These are phyloP conservation scores for Leccinum ochraceum DNA, from an alignment of 768 basidiomycete genomes.

Conservation along the genomic window DNA sequence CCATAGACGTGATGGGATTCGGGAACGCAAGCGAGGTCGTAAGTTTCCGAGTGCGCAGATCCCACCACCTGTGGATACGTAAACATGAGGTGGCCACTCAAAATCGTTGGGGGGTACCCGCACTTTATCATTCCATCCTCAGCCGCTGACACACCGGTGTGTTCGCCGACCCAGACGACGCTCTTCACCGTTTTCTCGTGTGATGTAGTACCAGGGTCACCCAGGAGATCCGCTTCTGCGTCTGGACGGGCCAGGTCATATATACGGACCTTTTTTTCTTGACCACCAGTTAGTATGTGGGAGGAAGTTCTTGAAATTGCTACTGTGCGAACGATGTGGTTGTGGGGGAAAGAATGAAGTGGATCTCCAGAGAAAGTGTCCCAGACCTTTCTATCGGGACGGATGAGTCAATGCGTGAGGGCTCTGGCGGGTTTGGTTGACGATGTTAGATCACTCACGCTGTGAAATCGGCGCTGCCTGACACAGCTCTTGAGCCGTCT, in stretches of 20 bases:
- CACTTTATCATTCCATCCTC: conserved; percentile 93
- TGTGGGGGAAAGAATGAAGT: conserved; percentile 95
- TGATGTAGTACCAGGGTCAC: conserved; percentile 56
- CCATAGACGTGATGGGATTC: conserved; percentile 91
- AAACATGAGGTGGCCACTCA: conserved; percentile 3
- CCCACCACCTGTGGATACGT: conserved; percentile 83
- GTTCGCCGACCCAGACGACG: conserved; percentile 90
- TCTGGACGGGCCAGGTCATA: conserved; percentile 89
- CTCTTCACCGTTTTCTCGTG: conserved; percentile 93
- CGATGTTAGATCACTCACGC: conserved; percentile 61
- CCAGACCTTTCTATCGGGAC: conserved; percentile 80
- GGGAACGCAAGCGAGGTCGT: conserved; percentile 72
- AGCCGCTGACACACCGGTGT: conserved; percentile 84
- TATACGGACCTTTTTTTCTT: conserved; percentile 96
- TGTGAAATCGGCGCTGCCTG: conserved; percentile 96
- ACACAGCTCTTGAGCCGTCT: conserved; percentile 84
- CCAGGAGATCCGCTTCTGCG: conserved; percentile 81
- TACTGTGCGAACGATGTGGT: conserved; percentile 96
- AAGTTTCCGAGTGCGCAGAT: conserved; percentile 74
- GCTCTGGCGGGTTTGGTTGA: not conserved
- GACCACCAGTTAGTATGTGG: conserved; percentile 86
- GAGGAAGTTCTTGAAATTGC: conserved; percentile 73
- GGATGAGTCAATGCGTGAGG: conserved; percentile 6
- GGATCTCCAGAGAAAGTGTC: conserved; percentile 87
- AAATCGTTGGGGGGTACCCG: conserved; percentile 1